phyloP scores from a whole-genome alignment of 176 grass and related monocot genomes.

The Carex parvula region DNA sequence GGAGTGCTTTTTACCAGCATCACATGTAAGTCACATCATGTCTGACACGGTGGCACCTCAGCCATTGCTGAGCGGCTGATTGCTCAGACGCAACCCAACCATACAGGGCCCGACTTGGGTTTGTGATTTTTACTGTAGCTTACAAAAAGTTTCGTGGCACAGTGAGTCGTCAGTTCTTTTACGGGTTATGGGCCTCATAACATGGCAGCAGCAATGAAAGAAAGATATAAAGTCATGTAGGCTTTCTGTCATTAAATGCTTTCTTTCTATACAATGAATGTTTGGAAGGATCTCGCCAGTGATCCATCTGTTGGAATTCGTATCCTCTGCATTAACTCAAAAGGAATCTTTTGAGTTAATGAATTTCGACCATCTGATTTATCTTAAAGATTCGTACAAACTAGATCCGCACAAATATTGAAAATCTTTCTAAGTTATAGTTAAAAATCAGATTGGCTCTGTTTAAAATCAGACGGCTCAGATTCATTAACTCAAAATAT shows the following conservation, averaged over 20 bases:
- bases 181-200: conserved; percentile 11
- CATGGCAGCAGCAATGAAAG: conserved; percentile 7
- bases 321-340: too few species aligned
- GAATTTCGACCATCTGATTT: too few species aligned
- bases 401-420: too few species aligned
- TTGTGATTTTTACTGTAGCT: neutral
- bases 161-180: conserved; percentile 11
- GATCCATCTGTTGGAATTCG: neutral
- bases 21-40: neutral
- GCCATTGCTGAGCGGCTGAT: neutral
- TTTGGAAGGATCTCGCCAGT: conserved; percentile 20
- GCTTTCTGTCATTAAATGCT: conserved; percentile 8
- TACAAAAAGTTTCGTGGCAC: neutral
- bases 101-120: neutral
- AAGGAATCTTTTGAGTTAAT: too few species aligned
- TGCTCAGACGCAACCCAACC: neutral
- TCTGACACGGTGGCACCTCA: neutral
- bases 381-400: too few species aligned
- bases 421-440: too few species aligned
- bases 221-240: neutral
- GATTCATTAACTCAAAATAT: too few species aligned
- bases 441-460: too few species aligned
- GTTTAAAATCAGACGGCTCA: too few species aligned
- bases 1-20: neutral
- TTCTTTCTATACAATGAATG: neutral